Conservation (phyloP, 352 stramenopile species). For the Globisporangium cylindrosporum region DNA sequence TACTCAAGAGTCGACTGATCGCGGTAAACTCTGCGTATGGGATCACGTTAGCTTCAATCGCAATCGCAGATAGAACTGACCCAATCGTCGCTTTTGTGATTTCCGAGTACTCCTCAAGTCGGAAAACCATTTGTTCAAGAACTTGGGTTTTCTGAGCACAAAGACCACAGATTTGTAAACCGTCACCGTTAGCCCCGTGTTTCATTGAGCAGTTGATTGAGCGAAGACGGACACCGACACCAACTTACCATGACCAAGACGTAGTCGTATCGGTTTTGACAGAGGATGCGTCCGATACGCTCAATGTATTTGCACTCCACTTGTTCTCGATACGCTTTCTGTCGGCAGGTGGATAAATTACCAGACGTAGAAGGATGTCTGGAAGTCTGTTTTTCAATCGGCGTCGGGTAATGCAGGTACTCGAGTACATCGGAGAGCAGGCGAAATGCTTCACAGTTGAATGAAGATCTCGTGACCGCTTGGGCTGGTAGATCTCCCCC, state of each 20-base stretch:
- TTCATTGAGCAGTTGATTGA: background rate
- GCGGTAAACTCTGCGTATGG: slow-evolving; percentile 44
- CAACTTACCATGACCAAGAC: slow-evolving; percentile 46
- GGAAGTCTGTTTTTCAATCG: slow-evolving; percentile 4
- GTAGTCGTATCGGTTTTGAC: slow-evolving; percentile 45
- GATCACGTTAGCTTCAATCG: slow-evolving; percentile 57
- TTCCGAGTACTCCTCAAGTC: slow-evolving; percentile 43
- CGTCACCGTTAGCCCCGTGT: background rate
- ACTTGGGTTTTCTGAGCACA: slow-evolving; percentile 35
- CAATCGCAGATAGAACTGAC: slow-evolving; percentile 52
- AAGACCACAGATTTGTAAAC: background rate
- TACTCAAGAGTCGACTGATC: slow-evolving; percentile 32
- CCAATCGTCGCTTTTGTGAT: slow-evolving; percentile 47
- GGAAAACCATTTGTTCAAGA: slow-evolving; percentile 34
- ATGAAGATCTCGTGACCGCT: slow-evolving; percentile 22
- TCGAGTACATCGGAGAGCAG: slow-evolving; percentile 43
- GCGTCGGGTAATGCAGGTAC: slow-evolving; percentile 28
- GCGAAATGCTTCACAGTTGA: slow-evolving; percentile 52
- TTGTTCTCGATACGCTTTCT: slow-evolving; percentile 9
- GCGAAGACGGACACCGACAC: background rate
- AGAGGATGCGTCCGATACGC: slow-evolving; percentile 46
- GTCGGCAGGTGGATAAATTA: background rate
- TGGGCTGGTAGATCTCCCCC: slow-evolving; percentile 5
- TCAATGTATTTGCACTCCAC: slow-evolving; percentile 53
- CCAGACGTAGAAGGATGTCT: background rate